Base-by-base conservation (phyloP, 179 eudicot species). In the Silene noctiflora region DNA sequence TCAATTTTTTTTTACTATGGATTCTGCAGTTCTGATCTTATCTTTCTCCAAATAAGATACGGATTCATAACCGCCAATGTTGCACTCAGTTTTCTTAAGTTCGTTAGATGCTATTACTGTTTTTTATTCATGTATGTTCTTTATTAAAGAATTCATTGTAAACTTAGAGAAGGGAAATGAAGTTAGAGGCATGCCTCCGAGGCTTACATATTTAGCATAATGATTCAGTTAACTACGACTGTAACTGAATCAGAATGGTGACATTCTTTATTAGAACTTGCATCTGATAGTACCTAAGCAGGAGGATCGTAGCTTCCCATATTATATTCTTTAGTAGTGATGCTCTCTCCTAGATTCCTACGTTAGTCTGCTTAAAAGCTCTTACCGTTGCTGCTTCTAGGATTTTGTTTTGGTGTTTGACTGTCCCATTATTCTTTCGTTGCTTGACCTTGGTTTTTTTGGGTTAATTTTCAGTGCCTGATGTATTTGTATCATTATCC, bases 401-500 rank as follows among this genome's bases (percentile, higher is more conserved):
- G 27, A 31, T 73, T 74, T 61, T 46, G 65, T 72, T 53, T 53
- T 69, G 75, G 72, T 70, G 75, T 53, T 25, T 17, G 53, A 53
- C 44, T 64, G 67, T 20, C 39, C 22, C 27, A 20, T 39, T 44
- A 16, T 16, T 46, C 65, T 17, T 60, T 62, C 29, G 19, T 73
- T 71, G 62, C 69, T 71, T 67, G 56, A 72, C 46, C 44, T 67
- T 79, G 39, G 19, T 60, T 81, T 75, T 76, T 60, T 27, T 39
- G 51, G 82, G 48, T 53, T 74, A 79, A 53, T 75, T 67, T 75
- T 71, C 89, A 96, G 99, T 96, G 98, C 82, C 93, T 96, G 84
- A 93, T 96, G 99, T 94, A 91, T 85, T 81, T 96, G 63, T 96
- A 96, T 88, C 99, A 91, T 80, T 96, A 90, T 83, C 98, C 99